phyloP scores from a whole-genome alignment of 164 flowering plant species.

The Cinnamomum micranthum region DNA sequence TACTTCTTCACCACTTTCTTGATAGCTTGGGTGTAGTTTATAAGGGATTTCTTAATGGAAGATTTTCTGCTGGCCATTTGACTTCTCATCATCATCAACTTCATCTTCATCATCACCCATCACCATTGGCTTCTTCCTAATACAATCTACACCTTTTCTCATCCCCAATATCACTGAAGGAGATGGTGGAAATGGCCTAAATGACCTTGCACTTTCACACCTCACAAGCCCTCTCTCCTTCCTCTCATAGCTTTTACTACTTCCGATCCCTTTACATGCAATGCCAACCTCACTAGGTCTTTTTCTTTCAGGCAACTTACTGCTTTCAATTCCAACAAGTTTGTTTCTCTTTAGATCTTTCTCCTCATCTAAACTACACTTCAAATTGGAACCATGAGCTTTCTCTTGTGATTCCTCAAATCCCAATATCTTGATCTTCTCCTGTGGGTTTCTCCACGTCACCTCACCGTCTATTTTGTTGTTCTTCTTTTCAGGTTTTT shows the following conservation, averaged over 20 bases:
- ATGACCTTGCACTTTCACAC: slow-evolving; percentile 66
- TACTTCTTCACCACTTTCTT: slow-evolving; percentile 42
- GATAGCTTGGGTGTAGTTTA: slow-evolving; percentile 29
- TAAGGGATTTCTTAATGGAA: slow-evolving; percentile 59
- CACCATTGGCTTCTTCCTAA: slow-evolving; percentile 63
- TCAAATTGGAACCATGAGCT: neutral
- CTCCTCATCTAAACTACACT: slow-evolving; percentile 13
- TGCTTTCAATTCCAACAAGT: neutral
- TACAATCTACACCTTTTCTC: slow-evolving; percentile 65
- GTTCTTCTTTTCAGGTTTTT: slow-evolving; percentile 21
- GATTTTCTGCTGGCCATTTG: slow-evolving; percentile 24
- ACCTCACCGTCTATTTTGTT: slow-evolving; percentile 28
- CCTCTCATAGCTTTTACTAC: slow-evolving; percentile 40
- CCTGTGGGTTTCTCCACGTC: slow-evolving; percentile 33
- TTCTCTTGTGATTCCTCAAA: slow-evolving; percentile 19
- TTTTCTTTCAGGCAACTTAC: slow-evolving; percentile 14
- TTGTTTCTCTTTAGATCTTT: slow-evolving; percentile 30
- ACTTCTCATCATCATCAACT: slow-evolving; percentile 16
- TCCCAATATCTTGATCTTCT: slow-evolving; percentile 15
- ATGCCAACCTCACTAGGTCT: slow-evolving; percentile 10
- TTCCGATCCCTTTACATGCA: slow-evolving; percentile 17
- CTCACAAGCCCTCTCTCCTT: slow-evolving; percentile 45
- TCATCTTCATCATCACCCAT: slow-evolving; percentile 36
- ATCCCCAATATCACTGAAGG: slow-evolving; percentile 52
- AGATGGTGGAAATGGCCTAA: slow-evolving; percentile 60